Evolutionary conservation across 805 yeast genomes (phyloP).

Genomic region (Wickerhamomyces bovis): DNA sequence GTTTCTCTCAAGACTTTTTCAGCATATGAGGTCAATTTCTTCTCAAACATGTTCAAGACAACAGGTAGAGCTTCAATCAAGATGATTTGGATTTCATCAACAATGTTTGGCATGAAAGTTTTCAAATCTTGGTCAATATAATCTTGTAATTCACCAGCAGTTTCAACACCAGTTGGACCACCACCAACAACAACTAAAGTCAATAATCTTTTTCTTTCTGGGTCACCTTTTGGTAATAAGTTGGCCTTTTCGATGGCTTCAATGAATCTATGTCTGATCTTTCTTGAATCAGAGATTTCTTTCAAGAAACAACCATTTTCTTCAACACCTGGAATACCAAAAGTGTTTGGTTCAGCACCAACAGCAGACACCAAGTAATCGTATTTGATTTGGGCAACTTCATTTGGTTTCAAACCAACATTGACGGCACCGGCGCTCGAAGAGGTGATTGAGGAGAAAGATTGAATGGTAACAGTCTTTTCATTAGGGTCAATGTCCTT

Average conservation of each 20-base stretch:
- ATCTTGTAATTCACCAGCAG: slow-evolving; percentile 94
- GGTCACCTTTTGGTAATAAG: slow-evolving; percentile 68
- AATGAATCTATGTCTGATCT: slow-evolving; percentile 76
- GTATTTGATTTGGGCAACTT: slow-evolving; percentile 46
- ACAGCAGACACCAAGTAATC: slow-evolving; percentile 88
- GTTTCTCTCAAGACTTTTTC: slow-evolving; percentile 36
- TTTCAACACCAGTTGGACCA: slow-evolving; percentile 97
- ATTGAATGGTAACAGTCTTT: slow-evolving; percentile 60
- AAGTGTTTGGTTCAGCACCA: slow-evolving; percentile 91
- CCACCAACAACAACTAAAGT: slow-evolving; percentile 93
- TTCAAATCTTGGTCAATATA: slow-evolving; percentile 86
- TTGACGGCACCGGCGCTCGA: slow-evolving; percentile 7
- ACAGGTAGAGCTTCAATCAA: slow-evolving; percentile 89
- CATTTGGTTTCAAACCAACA: slow-evolving; percentile 24
- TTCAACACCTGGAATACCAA: slow-evolving; percentile 86
- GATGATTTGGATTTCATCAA: slow-evolving; percentile 77
- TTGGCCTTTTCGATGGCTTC: slow-evolving; percentile 87
- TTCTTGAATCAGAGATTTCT: slow-evolving; percentile 81
- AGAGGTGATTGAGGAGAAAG: slow-evolving; percentile 29
- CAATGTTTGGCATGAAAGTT: slow-evolving; percentile 84
- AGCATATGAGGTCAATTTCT: slow-evolving; percentile 37
- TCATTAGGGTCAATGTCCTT: slow-evolving; percentile 73
- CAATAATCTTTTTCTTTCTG: slow-evolving; percentile 79
- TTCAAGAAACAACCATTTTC: slow-evolving; percentile 84
- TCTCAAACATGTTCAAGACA: slow-evolving; percentile 55